Evolutionary conservation across 2,329 filamentous ascomycete genomes (phyloP).

Genomic region (Aureobasidium sp.): DNA sequence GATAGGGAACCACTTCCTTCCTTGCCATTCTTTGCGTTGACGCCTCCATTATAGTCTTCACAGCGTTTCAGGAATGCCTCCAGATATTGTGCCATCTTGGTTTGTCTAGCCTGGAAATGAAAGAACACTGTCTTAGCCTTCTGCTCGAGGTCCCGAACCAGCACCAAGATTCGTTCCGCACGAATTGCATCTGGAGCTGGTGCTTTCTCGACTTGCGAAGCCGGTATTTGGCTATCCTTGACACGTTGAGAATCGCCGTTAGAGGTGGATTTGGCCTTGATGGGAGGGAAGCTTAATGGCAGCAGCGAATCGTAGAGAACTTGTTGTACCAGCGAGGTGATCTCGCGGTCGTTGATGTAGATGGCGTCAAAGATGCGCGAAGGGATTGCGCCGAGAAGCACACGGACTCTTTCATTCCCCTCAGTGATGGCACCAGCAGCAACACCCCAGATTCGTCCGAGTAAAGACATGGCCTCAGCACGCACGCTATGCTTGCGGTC

Average conservation of each 20-base stretch:
- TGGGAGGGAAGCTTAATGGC: conserved; percentile 79
- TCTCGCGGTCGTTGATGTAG: conserved; percentile 82
- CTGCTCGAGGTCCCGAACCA: conserved; percentile 70
- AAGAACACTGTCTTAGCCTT: conserved; percentile 84
- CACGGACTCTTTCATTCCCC: conserved; percentile 67
- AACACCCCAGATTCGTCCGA: conserved; percentile 89
- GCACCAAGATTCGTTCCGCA: conserved; percentile 73
- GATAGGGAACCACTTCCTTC: conserved; percentile 64
- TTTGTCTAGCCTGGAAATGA: conserved; percentile 71
- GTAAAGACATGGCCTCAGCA: conserved; percentile 74
- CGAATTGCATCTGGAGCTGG: conserved; percentile 69
- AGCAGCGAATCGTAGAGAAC: conserved; percentile 82
- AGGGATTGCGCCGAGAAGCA: conserved; percentile 74
- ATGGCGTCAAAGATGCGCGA: conserved; percentile 78
- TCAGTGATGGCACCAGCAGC: conserved; percentile 78
- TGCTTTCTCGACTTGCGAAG: conserved; percentile 31
- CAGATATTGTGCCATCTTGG: conserved; percentile 65
- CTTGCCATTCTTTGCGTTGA: conserved; percentile 62
- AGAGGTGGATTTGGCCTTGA: conserved; percentile 43
- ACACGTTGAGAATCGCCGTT: conserved; percentile 54
- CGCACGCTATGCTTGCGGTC: conserved; percentile 78
- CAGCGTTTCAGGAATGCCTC: conserved; percentile 74
- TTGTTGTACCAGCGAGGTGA: conserved; percentile 76
- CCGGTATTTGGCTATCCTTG: conserved; percentile 48
- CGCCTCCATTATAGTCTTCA: conserved; percentile 82